phyloP scores from a whole-genome alignment of 192 early-diverging fungal genomes.

The Backusella parvicylindrica region DNA sequence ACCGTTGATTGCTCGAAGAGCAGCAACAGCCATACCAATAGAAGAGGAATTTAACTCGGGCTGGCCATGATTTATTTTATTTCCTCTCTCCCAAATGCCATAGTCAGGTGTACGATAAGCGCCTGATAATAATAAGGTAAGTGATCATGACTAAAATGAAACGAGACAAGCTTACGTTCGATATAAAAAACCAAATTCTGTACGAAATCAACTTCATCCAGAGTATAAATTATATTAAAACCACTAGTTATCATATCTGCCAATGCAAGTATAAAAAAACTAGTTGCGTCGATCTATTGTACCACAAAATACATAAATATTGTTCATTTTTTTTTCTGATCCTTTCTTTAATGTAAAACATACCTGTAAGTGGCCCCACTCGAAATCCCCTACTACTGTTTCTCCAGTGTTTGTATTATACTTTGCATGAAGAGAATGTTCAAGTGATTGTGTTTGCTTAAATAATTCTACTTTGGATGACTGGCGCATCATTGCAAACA shows the following conservation, averaged over 20 bases:
- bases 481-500: constrained; percentile 81
- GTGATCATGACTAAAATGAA: not conserved
- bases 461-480: constrained; percentile 75
- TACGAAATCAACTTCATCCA: constrained; percentile 79
- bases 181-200: constrained; percentile 90
- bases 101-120: constrained; percentile 80
- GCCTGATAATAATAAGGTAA: constrained; percentile 12
- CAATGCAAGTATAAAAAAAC: constrained; percentile 71
- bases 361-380: constrained; percentile 81
- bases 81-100: constrained; percentile 86
- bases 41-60: constrained; percentile 83
- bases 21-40: constrained; percentile 85
- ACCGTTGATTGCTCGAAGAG: constrained; percentile 78
- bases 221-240: constrained; percentile 66
- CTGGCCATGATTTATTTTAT: constrained; percentile 83
- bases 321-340: not conserved
- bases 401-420: constrained; percentile 80
- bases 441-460: constrained; percentile 69
- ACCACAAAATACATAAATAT: not conserved
- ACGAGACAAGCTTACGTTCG: constrained; percentile 47
- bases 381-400: constrained; percentile 81
- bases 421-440: constrained; percentile 81
- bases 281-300: constrained; percentile 70
- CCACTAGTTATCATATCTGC: constrained; percentile 82
- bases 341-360: too few species aligned